Evolutionary conservation across 225 moss, liverwort and hornwort species (phyloP), one percentile per base, ranked within the genome.

Genomic region (Antitrichia curtipendula): DNA sequence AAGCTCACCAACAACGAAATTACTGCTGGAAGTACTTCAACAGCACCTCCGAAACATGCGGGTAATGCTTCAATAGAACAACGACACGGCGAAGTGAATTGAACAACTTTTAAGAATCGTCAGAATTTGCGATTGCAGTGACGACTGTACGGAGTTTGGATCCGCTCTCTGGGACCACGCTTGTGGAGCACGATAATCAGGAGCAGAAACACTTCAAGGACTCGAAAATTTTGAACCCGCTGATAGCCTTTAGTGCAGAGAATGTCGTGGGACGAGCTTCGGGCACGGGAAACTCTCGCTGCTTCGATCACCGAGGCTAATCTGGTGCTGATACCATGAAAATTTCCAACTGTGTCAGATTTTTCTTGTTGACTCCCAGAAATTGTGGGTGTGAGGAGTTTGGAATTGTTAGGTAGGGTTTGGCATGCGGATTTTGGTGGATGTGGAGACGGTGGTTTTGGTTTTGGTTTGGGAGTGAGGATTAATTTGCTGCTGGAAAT

Each of bases 1-100:
- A 88, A 23, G 52, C 73, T 78, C 9, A 90, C 85, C 61, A 88
- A 40, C 20, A 93, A 81, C 17, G 1, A 8, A 27, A 8, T 8
- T 4, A 8, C 41, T 92, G 50, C 32, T 90, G 87, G 68, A 92
- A 74, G 29, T 32, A 32, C 50, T 50, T 32, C 32, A 74, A 21
- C 34, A 78, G 72, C 20, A 90, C 88, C 43, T 62, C 21, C 14
- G 83, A 47, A 22, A 93, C 29, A 21, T 52, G 9, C 12, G 92
- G 90, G 29, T 85, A 82, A 32, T 38, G 88, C 78, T 4, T 15
- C 38, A 7, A 12, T 23, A 2, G 75, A 29, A 10, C 43, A 93
- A 90, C 49, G 88, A 80, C 29, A 93, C 20, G 87, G 88, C n/a
- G 90, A 63, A 14, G 91, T 90, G 80, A 63, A 14, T 90, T 90